Percentiles rank a stretch among this genome's conserved stretches.
phyloP scores from a whole-genome alignment of 352 stramenopile species.

The Globisporangium yorkense region DNA sequence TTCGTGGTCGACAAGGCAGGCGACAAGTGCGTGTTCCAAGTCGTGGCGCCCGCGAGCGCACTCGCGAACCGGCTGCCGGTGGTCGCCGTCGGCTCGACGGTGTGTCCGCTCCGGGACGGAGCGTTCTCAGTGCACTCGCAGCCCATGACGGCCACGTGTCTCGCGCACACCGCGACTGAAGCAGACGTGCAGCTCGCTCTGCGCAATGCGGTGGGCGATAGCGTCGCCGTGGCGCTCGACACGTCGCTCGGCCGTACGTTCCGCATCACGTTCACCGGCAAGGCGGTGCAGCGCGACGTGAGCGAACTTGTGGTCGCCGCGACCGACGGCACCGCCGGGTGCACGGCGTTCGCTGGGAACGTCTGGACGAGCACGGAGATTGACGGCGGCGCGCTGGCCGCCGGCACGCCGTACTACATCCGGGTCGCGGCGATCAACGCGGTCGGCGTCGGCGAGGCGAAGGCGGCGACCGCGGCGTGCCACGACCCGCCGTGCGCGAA shows the following conservation, averaged over 20 bases:
- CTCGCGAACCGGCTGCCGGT: conserved; percentile 36
- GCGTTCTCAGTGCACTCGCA: conserved; percentile 47
- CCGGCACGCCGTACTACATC: conserved; percentile 88
- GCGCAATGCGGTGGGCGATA: conserved; percentile 40
- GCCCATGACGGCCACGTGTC: conserved; percentile 35
- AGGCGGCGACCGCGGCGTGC: conserved; percentile 34
- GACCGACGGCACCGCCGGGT: conserved; percentile 51
- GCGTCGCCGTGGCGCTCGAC: conserved; percentile 58
- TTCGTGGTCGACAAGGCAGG: conserved; percentile 49
- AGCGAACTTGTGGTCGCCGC: conserved; percentile 41
- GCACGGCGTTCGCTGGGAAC: conserved; percentile 37
- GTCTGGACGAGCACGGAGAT: conserved; percentile 70
- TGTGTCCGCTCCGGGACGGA: conserved; percentile 31
- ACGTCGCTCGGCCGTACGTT: conserved; percentile 49
- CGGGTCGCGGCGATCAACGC: conserved; percentile 86
- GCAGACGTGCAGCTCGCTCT: conserved; percentile 26
- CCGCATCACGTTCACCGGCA: conserved; percentile 86
- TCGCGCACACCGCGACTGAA: conserved; percentile 28
- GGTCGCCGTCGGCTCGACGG: conserved; percentile 15
- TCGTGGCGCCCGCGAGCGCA: conserved; percentile 27
- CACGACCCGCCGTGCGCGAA: conserved; percentile 51
- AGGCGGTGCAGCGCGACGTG: conserved; percentile 33
- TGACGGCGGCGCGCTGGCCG: conserved; percentile 66
- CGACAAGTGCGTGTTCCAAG: conserved; percentile 51
- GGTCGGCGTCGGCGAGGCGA: conserved; percentile 63